Conservation (phyloP, 768 basidiomycete species). For the Termitomyces sp. region DNA sequence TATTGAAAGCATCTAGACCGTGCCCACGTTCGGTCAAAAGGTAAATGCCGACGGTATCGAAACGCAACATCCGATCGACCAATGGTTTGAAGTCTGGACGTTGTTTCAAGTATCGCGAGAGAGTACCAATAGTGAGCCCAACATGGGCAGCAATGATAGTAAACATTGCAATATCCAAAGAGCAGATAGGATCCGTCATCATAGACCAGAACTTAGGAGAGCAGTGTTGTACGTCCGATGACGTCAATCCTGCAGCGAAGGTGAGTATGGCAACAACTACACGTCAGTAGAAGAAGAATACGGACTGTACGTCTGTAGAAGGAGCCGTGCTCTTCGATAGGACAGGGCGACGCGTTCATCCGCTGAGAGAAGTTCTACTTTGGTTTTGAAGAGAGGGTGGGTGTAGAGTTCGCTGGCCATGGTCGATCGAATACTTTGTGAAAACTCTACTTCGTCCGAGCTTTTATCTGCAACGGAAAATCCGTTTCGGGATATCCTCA, state of each 20-base stretch:
- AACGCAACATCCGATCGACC: constrained; percentile 43
- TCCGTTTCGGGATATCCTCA: constrained; percentile 15
- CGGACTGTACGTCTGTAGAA: constrained; percentile 46
- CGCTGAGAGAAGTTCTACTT: constrained; percentile 35
- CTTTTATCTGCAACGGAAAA: constrained; percentile 12
- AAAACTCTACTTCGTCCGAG: background rate
- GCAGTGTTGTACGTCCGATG: constrained; percentile 42
- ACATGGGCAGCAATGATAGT: constrained; percentile 48
- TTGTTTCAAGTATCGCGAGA: constrained; percentile 40
- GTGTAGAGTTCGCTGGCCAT: constrained; percentile 34
- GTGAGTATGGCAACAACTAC: constrained; percentile 6
- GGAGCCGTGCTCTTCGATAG: constrained; percentile 43
- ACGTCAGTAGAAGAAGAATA: constrained; percentile 1
- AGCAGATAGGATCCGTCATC: constrained; percentile 48
- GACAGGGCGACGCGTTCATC: constrained; percentile 45
- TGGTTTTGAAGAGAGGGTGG: constrained; percentile 42
- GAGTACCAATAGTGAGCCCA: constrained; percentile 48
- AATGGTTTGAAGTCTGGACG: constrained; percentile 46
- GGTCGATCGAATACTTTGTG: background rate
- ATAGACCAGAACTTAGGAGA: constrained; percentile 47
- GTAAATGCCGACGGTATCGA: constrained; percentile 49
- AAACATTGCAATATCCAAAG: constrained; percentile 47
- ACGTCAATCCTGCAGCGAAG: constrained; percentile 31
- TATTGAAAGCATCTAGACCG: constrained; percentile 55
- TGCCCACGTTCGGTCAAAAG: constrained; percentile 53